Evolutionary conservation across 805 yeast genomes (phyloP).

Genomic region (Metschnikowia baotianmanensis): DNA sequence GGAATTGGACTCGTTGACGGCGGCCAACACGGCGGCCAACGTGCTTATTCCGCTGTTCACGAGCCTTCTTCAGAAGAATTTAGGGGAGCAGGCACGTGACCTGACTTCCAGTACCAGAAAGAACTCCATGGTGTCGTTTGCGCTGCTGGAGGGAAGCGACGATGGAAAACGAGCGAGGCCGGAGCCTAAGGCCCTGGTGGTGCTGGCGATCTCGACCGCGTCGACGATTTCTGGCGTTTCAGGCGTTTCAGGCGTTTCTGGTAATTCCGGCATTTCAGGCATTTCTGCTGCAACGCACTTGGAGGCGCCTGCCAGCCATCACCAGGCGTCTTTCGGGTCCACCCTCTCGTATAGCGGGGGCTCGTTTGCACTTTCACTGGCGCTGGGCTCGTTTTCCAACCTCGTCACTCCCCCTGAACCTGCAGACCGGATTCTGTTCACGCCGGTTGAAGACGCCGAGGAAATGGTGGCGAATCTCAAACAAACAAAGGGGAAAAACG

Average conservation of each 20-base stretch:
- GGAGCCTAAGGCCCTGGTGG: slow-evolving; percentile 6
- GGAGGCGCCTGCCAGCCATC: slow-evolving; percentile 5
- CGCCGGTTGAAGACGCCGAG: slow-evolving; percentile 31
- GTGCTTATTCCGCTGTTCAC: slow-evolving; percentile 43
- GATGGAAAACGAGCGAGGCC: slow-evolving; percentile 15
- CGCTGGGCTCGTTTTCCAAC: slow-evolving; percentile 6
- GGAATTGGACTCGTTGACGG: slow-evolving; percentile 43
- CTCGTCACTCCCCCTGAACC: slow-evolving; percentile 17
- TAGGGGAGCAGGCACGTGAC: slow-evolving; percentile 30
- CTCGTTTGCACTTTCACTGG: slow-evolving; percentile 5
- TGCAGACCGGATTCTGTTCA: slow-evolving; percentile 15
- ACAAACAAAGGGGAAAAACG: slow-evolving; percentile 18
- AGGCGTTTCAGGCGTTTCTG: too few relatives aligned
- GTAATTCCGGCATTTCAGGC: too few relatives aligned
- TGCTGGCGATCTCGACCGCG: too few relatives aligned
- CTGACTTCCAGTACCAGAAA: slow-evolving; percentile 40
- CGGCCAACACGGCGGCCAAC: slow-evolving; percentile 47
- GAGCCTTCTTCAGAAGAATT: slow-evolving; percentile 34
- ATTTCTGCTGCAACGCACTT: background rate
- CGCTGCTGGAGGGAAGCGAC: slow-evolving; percentile 39
- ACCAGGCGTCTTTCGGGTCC: slow-evolving; percentile 14
- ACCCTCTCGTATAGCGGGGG: slow-evolving; percentile 10
- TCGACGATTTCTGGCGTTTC: too few relatives aligned
- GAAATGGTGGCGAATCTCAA: slow-evolving; percentile 24
- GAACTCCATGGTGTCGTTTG: slow-evolving; percentile 50